A percentile compares a stretch with the other conserved stretches of the same genome.
Evolutionary conservation across 2,329 filamentous ascomycete genomes (phyloP).

Genomic region (Drechslerella coelobrocha): DNA sequence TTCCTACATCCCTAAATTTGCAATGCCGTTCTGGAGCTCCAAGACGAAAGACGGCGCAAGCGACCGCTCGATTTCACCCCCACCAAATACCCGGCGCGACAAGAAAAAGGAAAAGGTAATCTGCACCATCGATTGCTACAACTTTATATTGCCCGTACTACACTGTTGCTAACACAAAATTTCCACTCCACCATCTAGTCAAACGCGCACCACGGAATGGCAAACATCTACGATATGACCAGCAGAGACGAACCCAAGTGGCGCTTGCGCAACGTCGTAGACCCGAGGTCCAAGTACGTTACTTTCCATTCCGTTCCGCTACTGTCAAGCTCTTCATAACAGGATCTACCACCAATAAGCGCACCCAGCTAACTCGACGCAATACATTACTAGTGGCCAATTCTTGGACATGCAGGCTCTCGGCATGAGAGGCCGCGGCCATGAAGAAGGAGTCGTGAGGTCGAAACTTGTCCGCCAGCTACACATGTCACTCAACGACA

Average conservation of each 20-base stretch:
- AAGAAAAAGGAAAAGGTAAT: conserved; percentile 21
- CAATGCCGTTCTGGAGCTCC: conserved; percentile 18
- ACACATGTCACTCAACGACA: conserved; percentile 21
- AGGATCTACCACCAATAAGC: neutral
- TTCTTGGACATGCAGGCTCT: conserved; percentile 25
- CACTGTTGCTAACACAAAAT: too few species aligned
- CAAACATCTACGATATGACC: conserved; percentile 21
- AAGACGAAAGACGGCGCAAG: conserved; percentile 29
- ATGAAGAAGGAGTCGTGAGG: conserved; percentile 19
- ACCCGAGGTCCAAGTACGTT: conserved; percentile 30
- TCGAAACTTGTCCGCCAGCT: conserved; percentile 31
- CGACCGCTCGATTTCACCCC: conserved; percentile 32
- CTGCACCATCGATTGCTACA: too few species aligned
- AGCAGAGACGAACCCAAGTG: conserved; percentile 28
- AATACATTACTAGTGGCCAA: conserved; percentile 20
- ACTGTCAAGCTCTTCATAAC: neutral
- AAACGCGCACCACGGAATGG: conserved; percentile 20
- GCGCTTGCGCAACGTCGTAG: conserved; percentile 22
- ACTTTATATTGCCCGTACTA: neutral
- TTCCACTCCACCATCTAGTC: neutral
- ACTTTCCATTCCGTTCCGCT: too few species aligned
- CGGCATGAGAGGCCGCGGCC: neutral
- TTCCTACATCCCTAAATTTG: neutral
- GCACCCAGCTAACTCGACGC: neutral
- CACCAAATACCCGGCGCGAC: neutral